Base-by-base conservation (phyloP, 805 yeast species). In the Candida nanaspora region DNA sequence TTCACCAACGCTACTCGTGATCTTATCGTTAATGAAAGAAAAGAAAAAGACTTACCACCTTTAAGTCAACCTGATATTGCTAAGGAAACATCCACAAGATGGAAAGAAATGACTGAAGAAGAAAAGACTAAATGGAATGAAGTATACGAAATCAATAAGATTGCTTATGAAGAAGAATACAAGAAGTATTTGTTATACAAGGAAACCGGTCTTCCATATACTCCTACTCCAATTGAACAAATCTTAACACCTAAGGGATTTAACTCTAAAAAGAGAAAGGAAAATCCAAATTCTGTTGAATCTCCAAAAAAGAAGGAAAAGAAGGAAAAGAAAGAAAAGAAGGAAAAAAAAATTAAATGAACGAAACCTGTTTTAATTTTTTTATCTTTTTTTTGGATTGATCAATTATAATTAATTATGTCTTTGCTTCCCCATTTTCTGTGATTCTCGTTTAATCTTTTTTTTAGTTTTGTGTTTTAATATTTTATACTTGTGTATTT, bases 11-110 rank as follows among this genome's bases (percentile, higher is more conserved):
- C 77, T 49, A 75, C 79, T 48, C 80, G 96, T 55, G 83, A 82
- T 46, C 66, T 72, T 30, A 72, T 89, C 46, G 77, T 81, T 42
- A 80, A 75, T 40, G 88, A 84, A 46, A 75, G 95, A 55, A 72
- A 66, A 41, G 64, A 64, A 29, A 66, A 70, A 32, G 80, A 83
- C 27, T 68, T 72, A 51, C 75, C 82, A 14, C 76, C 86, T 10
- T 70, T 83, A 48, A 70, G 82, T 10, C 84, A 87, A 32, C 75
- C 80, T 18, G 96, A 86, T 53, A 73, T 88, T 62, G 84, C 93
- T 31, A 81, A 77, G 53, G 80, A 80, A 52, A 82, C 88, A 49
- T 79, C 93, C 36, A 78, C 75, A 53, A 74, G 79, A 53, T 91
- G 97, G 97, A 76, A 78, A 50, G 74, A 68, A 30, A 65, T 89